Evolutionary conservation across 2,329 filamentous ascomycete genomes (phyloP), one percentile per base, ranked within the genome.

Genomic region (Microdochium trichocladiopsis): DNA sequence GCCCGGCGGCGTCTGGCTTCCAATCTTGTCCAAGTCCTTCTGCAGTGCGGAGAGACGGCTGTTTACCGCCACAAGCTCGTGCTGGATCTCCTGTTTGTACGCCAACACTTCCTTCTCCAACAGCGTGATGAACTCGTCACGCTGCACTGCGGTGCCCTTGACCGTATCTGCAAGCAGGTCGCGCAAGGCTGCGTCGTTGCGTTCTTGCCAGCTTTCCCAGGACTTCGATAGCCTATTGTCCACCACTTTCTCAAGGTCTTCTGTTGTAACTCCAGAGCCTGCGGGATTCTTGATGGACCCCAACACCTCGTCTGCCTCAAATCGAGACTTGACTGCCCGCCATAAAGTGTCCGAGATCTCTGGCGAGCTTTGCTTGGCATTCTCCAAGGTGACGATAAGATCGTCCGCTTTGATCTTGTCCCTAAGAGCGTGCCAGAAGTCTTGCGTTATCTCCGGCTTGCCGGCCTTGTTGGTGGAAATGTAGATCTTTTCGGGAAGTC

Each of bases 381-480:
- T 69, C 33, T 78, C 69, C 2, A 80, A 58, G 2, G 69, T 75
- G 36, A 81, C 62, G 37, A 82, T 71, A 25, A 69, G 66, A 2
- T 69, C 69, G 45, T 80, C 78, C 1, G 69, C 64, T 21, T 69
- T 69, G 48, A 87, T 76, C 52, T 77, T 72, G 51, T 78, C 76
- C 23, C 74, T 72, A 9, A 90, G 64, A 0, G 84, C 86, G 52
- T 80, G 72, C 79, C 82, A 90, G 54, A 90, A 87, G 2, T 82
- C 76, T 23, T 80, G 72, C 0, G 78, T 69, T 16, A 89, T 77
- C 22, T 78, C 67, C 0, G 72, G 66, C 10, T 76, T 73, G 14
- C 83, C 84, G 25, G 78, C 65, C 31, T 70, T 65, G 52, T 77
- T 70, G 8, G 74, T 72, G 14, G 76, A 72, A 57, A 87, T 75